Evolutionary conservation across 495 filamentous ascomycete genomes (phyloP), one percentile per base, ranked within the genome.

Genomic region (Letharia columbiana): DNA sequence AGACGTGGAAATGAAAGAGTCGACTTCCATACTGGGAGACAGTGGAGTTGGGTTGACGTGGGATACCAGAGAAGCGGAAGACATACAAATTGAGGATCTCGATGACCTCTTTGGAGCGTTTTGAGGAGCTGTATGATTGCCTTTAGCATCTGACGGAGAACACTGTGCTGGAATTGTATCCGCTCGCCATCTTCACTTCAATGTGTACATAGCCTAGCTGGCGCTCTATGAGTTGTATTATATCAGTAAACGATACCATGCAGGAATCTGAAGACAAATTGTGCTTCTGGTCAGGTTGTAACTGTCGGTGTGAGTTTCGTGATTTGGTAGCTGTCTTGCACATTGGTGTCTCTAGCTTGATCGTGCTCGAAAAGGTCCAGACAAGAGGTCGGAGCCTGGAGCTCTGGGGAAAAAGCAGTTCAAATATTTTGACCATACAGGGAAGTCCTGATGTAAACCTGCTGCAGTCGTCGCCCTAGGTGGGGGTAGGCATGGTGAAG

Each of bases 51-150:
- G 77, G 45, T 68, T 80, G 40, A 75, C 72, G 20, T 69, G 80
- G 64, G 72, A 73, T 17, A 73, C 77, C 42, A 73, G 81, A 65
- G 76, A 84, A 62, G 92, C 91, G 1, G 94, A 98, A 76, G 90
- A 84, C 62, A 86, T 98, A 61, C 91, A 91, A 76, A 82, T 98
- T 44, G 89, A 95, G 57, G 94, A 98, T 80, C 83, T 98, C 4
- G 94, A 98, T 73, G 87, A 91, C 65, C 82, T 97, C 78, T 84
- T 98, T 74, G 82, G 85, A 63, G 84, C 82, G 49, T 89, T 86
- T 68, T 90, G 76, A 82, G 65, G 47, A 61, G 23, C 40, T 39
- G 40, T 28, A 31, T 37, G 42, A 33, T 57, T 37, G 52, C 33
- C 15, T 57, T 2, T 8, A 37, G 33, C 33, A 5, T 42, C 23